Evolutionary conservation across 169 alveolate genomes (phyloP), one percentile per base, ranked within the genome.

Genomic region (Eimeria praecox): DNA sequence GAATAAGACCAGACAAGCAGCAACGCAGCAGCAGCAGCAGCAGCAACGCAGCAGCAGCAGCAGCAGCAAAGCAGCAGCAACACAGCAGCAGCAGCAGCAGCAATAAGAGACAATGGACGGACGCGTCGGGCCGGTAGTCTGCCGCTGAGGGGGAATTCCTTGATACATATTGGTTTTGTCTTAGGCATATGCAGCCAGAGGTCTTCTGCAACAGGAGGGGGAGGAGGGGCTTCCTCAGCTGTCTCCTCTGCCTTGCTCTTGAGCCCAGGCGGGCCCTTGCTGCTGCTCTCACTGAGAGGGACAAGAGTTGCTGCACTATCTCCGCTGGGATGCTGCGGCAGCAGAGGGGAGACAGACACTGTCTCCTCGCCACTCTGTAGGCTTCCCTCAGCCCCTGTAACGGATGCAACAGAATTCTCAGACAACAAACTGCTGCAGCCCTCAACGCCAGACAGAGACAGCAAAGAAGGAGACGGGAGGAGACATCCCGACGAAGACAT

Each of bases 161-260:
- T 87, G 44, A 62, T 59, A n/a, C 59, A 56, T 27, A 87, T 69
- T 8, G 94, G 94, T 80, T 64, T 56, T 22, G 80, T 73, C 66
- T 44, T 87, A 20, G 94, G 94, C 44, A 64, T 62, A 62, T 87
- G 94, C 38, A 87, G 71, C 94, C 94, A 87, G 46, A 80, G 80
- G 42, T 87, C 94, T 35, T 62, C 94, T 33, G 44, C 82, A 30
- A 54, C 82, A 1, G 75, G 75, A 22, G 85, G 35, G 2, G 85
- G 10, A 22, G 44, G 85, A 33, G 24, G 49, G 54, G 35, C 46
- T 30, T 87, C 94, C 38, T 64, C 80, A 8, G 66, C 66, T 49
- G 56, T 49, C 56, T 49, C 56, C 56, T 49, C 56, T 0, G 44
- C 90, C 8, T 40, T 59, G 0, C 38, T 9, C 64, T 40, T 44